These are phyloP conservation scores for Nemania serpens DNA, from an alignment of 2,329 filamentous ascomycete genomes.

Conservation along the genomic window DNA sequence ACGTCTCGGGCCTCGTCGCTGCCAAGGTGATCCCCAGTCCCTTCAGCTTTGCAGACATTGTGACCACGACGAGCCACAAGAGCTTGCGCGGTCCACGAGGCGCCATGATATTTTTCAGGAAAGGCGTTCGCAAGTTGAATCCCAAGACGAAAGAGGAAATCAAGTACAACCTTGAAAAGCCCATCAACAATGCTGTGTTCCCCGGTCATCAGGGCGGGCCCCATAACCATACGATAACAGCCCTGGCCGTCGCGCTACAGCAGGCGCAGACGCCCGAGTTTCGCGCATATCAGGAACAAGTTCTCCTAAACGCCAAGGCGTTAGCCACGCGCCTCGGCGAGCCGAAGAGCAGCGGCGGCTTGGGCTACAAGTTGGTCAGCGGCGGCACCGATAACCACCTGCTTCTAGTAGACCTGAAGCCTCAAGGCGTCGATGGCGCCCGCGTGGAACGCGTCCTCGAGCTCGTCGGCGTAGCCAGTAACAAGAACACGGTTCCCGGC, in stretches of 20 bases:
- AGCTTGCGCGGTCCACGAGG: slow-evolving; percentile 92
- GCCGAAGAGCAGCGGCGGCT: slow-evolving; percentile 72
- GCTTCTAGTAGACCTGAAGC: slow-evolving; percentile 88
- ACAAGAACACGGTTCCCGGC: slow-evolving; percentile 98
- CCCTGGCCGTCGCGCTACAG: slow-evolving; percentile 90
- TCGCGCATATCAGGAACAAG: slow-evolving; percentile 87
- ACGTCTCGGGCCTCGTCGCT: slow-evolving; percentile 92
- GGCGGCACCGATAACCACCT: slow-evolving; percentile 98
- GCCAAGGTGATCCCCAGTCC: slow-evolving; percentile 90
- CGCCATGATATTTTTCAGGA: slow-evolving; percentile 98
- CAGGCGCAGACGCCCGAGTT: slow-evolving; percentile 91
- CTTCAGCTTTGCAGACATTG: slow-evolving; percentile 88
- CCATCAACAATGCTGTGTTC: slow-evolving; percentile 97
- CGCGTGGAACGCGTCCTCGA: slow-evolving; percentile 90
- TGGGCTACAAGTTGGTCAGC: slow-evolving; percentile 87
- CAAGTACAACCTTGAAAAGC: slow-evolving; percentile 86
- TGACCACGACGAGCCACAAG: slow-evolving; percentile 98
- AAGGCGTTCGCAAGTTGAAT: slow-evolving; percentile 82
- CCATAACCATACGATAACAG: slow-evolving; percentile 99
- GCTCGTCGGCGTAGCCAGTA: slow-evolving; percentile 92
- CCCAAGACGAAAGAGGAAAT: slow-evolving; percentile 84
- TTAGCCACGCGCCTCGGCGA: slow-evolving; percentile 72
- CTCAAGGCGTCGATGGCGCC: slow-evolving; percentile 83
- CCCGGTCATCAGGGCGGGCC: slow-evolving; percentile 97
- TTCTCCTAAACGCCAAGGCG: slow-evolving; percentile 88